phyloP scores from a whole-genome alignment of 768 basidiomycete genomes.

The Suillus discolor region DNA sequence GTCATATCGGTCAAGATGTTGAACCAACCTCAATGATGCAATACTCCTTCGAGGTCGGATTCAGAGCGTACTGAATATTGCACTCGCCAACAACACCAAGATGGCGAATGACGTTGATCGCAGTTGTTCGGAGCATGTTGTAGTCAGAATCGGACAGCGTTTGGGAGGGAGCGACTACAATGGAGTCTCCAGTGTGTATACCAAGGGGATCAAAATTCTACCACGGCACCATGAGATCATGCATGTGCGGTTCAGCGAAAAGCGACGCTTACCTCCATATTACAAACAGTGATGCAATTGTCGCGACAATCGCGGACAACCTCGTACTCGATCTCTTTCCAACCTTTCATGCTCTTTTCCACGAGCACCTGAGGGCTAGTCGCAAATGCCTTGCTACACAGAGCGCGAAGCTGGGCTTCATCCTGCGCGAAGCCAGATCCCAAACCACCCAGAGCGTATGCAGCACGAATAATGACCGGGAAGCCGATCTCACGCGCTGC shows the following conservation, averaged over 20 bases:
- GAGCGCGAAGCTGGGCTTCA: slow-evolving; percentile 82
- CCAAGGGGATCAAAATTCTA: slow-evolving; percentile 99
- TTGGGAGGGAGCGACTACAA: slow-evolving; percentile 97
- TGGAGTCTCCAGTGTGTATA: slow-evolving; percentile 98
- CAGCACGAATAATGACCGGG: slow-evolving; percentile 96
- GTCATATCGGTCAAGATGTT: not conserved
- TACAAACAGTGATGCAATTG: slow-evolving; percentile 99
- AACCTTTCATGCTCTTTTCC: slow-evolving; percentile 99
- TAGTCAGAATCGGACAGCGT: slow-evolving; percentile 99
- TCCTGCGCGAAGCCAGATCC: slow-evolving; percentile 97
- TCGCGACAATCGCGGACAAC: slow-evolving; percentile 97
- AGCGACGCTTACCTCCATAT: slow-evolving; percentile 89
- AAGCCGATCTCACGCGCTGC: slow-evolving; percentile 89
- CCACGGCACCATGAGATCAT: slow-evolving; percentile 5
- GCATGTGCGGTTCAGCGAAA: not conserved
- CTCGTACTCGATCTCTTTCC: slow-evolving; percentile 99
- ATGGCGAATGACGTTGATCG: slow-evolving; percentile 98
- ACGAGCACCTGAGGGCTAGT: slow-evolving; percentile 98
- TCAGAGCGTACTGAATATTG: slow-evolving; percentile 98
- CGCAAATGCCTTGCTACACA: slow-evolving; percentile 95
- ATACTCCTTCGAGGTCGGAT: slow-evolving; percentile 93
- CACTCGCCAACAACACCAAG: slow-evolving; percentile 98
- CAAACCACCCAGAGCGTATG: slow-evolving; percentile 94
- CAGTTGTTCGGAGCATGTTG: slow-evolving; percentile 98
- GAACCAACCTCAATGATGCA: slow-evolving; percentile 90